Evolutionary conservation across 169 alveolate species (phyloP).

Genomic region (Eimeria necatrix): DNA sequence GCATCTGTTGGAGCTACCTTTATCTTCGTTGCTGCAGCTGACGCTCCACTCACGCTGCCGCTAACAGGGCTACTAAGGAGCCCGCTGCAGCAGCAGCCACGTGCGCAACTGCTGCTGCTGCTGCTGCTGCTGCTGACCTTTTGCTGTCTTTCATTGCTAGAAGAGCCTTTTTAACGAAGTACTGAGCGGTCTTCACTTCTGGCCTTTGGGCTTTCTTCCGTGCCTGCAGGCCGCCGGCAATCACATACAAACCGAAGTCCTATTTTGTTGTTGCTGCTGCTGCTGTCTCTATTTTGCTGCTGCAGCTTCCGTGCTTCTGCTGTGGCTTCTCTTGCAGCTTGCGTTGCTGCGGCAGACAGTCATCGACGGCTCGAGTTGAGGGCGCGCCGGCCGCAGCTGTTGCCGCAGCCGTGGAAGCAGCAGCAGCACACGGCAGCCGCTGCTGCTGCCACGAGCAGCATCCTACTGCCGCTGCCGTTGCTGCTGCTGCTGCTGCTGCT

Average conservation of each 20-base stretch:
- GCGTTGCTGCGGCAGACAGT: neutral
- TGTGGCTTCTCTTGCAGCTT: neutral
- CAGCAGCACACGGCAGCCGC: neutral
- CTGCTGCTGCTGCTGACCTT: slow-evolving; percentile 62
- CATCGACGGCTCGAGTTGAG: no score
- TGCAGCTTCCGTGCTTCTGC: neutral
- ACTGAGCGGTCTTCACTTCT: slow-evolving; percentile 51
- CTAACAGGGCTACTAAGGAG: neutral
- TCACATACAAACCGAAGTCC: neutral
- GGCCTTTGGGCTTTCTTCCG: neutral
- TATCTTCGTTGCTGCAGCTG: neutral
- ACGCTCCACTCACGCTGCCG: neutral
- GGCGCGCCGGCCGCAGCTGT: no score
- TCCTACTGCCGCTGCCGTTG: slow-evolving; percentile 12
- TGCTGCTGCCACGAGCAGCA: neutral
- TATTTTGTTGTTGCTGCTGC: neutral
- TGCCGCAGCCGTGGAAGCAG: neutral
- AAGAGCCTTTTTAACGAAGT: slow-evolving; percentile 58
- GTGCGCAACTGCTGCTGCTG: slow-evolving; percentile 21
- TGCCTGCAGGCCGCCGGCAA: neutral
- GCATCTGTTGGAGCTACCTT: neutral
- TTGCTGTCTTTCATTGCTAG: slow-evolving; percentile 45
- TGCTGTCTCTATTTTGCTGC: neutral
- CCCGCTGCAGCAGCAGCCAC: neutral
- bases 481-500: slow-evolving; percentile 58